These are phyloP conservation scores for Asterophora parasitica DNA, from an alignment of 768 basidiomycete genomes.

Conservation along the genomic window DNA sequence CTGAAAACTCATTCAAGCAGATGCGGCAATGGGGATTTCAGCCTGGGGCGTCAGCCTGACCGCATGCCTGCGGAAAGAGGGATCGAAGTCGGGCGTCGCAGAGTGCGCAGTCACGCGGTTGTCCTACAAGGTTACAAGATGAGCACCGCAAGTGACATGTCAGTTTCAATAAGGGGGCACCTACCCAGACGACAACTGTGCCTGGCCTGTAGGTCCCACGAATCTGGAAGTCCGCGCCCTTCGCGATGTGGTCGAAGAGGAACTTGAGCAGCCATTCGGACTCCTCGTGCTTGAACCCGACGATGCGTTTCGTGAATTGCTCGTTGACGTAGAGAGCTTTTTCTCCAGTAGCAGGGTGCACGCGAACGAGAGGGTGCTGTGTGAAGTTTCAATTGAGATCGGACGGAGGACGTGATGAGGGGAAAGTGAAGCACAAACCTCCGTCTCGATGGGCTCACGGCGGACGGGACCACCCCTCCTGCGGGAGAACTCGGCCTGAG, in stretches of 20 bases:
- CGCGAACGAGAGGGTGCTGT: slow-evolving; percentile 51
- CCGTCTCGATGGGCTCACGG: slow-evolving; percentile 44
- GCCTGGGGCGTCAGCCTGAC: slow-evolving; percentile 45
- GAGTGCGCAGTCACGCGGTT: slow-evolving; percentile 46
- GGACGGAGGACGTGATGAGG: background rate
- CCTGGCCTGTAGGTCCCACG: slow-evolving; percentile 47
- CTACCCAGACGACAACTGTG: slow-evolving; percentile 51
- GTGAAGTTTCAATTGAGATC: background rate
- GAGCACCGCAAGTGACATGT: background rate
- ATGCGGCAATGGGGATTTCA: slow-evolving; percentile 27
- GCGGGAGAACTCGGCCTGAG: slow-evolving; percentile 44
- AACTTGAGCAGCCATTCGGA: slow-evolving; percentile 52
- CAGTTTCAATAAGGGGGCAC: background rate
- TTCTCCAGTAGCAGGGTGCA: slow-evolving; percentile 59
- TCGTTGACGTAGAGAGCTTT: slow-evolving; percentile 57
- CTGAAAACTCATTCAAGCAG: background rate
- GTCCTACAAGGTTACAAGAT: slow-evolving; percentile 22
- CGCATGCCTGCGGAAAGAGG: slow-evolving; percentile 33
- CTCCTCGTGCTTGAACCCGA: slow-evolving; percentile 51
- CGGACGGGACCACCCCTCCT: slow-evolving; percentile 41
- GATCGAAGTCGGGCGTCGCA: slow-evolving; percentile 34
- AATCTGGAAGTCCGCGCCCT: slow-evolving; percentile 47
- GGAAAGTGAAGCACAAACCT: slow-evolving; percentile 22
- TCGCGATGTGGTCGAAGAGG: slow-evolving; percentile 48
- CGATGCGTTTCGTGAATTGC: slow-evolving; percentile 50